Conservation (phyloP, 179 eudicot species). For the Drosera spatulata region DNA sequence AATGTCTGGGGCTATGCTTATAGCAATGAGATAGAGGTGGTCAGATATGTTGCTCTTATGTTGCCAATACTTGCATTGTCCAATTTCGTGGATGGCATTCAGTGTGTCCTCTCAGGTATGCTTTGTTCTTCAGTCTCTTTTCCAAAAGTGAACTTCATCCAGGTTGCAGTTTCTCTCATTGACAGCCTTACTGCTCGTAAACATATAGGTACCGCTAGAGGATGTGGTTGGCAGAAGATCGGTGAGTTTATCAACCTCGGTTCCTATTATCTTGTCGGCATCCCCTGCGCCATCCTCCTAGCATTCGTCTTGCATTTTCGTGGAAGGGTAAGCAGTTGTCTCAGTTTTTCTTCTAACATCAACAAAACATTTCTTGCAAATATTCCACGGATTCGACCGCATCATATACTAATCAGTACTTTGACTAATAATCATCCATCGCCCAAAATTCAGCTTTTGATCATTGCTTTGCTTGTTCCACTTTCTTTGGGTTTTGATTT, state of each 20-base stretch:
- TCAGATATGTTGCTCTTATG: slow-evolving; percentile 55
- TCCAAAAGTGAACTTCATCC: neutral
- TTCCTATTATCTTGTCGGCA: slow-evolving; percentile 52
- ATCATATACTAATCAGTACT: too few species aligned
- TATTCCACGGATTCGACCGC: neutral
- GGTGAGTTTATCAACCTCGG: slow-evolving; percentile 63
- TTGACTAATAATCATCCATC: too few species aligned
- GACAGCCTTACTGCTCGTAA: neutral
- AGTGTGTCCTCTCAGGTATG: slow-evolving; percentile 71
- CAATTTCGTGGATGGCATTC: slow-evolving; percentile 63
- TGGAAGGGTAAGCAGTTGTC: slow-evolving; percentile 25
- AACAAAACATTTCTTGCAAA: neutral
- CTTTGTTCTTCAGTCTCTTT: neutral
- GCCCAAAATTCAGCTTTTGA: too few species aligned
- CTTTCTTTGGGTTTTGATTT: too few species aligned
- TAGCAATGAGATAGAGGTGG: slow-evolving; percentile 59
- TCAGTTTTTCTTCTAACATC: neutral
- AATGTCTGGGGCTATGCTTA: slow-evolving; percentile 71
- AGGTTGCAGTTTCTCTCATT: neutral
- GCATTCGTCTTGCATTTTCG: slow-evolving; percentile 49
- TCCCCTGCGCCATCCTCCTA: slow-evolving; percentile 53
- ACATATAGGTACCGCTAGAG: slow-evolving; percentile 44
- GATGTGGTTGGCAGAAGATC: slow-evolving; percentile 51
- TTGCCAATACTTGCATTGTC: slow-evolving; percentile 66
- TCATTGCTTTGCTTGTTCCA: too few species aligned